Evolutionary conservation across 2,329 filamentous ascomycete species (phyloP).

Genomic region (Coniella lustricola): DNA sequence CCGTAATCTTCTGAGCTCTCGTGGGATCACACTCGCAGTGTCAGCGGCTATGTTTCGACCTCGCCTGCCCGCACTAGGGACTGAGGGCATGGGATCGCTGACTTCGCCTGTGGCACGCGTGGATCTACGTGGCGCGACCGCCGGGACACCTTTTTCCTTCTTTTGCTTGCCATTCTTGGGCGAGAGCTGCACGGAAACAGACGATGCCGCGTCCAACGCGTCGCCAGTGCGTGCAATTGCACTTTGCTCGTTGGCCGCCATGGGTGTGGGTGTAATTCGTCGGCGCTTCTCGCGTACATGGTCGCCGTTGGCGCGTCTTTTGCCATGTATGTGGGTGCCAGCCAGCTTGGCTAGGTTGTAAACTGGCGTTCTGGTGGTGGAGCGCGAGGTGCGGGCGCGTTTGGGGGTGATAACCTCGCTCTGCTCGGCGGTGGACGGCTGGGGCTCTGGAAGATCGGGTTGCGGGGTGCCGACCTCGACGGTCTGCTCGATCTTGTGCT

Average conservation of each 20-base stretch:
- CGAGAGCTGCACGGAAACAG: too few relatives aligned
- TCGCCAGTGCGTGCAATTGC: slow-evolving; percentile 35
- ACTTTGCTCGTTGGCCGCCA: slow-evolving; percentile 20
- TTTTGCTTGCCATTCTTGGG: slow-evolving; percentile 20
- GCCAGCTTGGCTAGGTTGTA: slow-evolving; percentile 61
- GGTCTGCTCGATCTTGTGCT: slow-evolving; percentile 21
- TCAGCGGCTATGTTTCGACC: slow-evolving; percentile 45
- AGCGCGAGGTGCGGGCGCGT: slow-evolving; percentile 46
- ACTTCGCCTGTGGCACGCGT: slow-evolving; percentile 37
- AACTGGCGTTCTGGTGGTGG: slow-evolving; percentile 46
- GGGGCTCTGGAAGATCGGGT: not conserved
- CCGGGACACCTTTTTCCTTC: slow-evolving; percentile 6
- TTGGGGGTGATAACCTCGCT: slow-evolving; percentile 19
- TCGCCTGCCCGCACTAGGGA: slow-evolving; percentile 53
- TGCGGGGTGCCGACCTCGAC: slow-evolving; percentile 12
- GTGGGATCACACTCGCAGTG: slow-evolving; percentile 45
- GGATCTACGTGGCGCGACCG: slow-evolving; percentile 31
- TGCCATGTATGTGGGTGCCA: slow-evolving; percentile 55
- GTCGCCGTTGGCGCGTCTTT: slow-evolving; percentile 46
- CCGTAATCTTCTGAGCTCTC: slow-evolving; percentile 53
- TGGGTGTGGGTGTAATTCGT: slow-evolving; percentile 34
- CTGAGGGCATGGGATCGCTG: slow-evolving; percentile 38
- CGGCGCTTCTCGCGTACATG: slow-evolving; percentile 36
- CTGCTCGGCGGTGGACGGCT: slow-evolving; percentile 4
- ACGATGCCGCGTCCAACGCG: slow-evolving; percentile 30